phyloP scores from a whole-genome alignment of 2,329 filamentous ascomycete genomes.

The Colletotrichum abscissum region DNA sequence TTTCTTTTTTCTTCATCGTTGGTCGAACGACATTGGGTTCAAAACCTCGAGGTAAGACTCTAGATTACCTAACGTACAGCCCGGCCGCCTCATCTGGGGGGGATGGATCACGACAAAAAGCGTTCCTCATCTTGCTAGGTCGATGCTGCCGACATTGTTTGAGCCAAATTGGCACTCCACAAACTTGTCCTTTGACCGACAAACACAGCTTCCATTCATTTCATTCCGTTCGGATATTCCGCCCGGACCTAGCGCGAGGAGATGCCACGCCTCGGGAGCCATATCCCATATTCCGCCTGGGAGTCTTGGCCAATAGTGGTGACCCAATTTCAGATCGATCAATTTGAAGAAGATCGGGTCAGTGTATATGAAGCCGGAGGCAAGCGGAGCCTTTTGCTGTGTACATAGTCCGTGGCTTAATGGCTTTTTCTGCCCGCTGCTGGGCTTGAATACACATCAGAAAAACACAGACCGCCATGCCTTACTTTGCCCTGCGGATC shows the following conservation, averaged over 20 bases:
- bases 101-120: not conserved
- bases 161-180: not conserved
- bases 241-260: not conserved
- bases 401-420: not conserved
- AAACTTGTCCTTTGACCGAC: not conserved
- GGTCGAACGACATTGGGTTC: constrained; percentile 8
- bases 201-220: not conserved
- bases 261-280: not conserved
- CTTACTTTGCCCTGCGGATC: not conserved
- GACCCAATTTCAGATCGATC: constrained; percentile 10
- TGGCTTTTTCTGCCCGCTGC: not conserved
- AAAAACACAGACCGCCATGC: constrained; percentile 11
- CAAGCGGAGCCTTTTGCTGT: not conserved
- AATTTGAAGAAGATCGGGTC: not conserved
- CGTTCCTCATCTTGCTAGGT: not conserved
- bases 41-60: constrained; percentile 14
- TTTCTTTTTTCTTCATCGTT: not conserved
- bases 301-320: constrained; percentile 10
- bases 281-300: not conserved
- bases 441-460: not conserved
- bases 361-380: not conserved
- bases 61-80: constrained; percentile 16
- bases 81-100: constrained; percentile 15
- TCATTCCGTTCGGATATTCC: not conserved
- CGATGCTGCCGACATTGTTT: not conserved